Evolutionary conservation across 1,284 basidiomycete genomes (phyloP).

Genomic region (Microbotryomycetes sp.): DNA sequence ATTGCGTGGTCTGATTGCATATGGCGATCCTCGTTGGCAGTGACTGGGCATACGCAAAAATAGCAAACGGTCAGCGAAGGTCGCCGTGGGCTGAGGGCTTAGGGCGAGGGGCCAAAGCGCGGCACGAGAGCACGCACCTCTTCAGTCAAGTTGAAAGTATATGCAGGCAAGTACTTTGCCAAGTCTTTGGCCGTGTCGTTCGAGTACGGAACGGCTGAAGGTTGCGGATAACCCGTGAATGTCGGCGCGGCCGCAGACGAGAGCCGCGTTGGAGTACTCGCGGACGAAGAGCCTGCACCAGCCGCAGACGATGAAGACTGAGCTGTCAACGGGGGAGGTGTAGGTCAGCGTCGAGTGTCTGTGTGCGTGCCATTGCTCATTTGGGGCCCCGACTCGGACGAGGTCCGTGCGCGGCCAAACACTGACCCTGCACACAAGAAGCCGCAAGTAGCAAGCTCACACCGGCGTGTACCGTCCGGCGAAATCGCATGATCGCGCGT

Average conservation of each 20-base stretch:
- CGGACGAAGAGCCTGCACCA: neutral
- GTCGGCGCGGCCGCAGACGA: neutral
- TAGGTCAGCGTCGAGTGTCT: neutral
- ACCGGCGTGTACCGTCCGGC: too few species aligned
- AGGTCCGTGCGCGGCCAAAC: too few species aligned
- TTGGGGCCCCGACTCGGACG: neutral
- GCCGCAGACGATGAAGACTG: neutral
- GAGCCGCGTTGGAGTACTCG: neutral
- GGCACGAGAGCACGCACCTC: conserved; percentile 3
- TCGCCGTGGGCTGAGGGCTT: neutral
- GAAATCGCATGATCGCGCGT: too few species aligned
- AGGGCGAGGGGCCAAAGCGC: neutral
- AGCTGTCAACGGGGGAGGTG: neutral
- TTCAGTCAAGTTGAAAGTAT: conserved; percentile 21
- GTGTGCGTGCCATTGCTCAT: neutral
- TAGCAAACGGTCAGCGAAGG: neutral
- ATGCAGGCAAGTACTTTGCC: conserved; percentile 11
- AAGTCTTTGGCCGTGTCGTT: conserved; percentile 7
- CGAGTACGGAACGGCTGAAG: neutral
- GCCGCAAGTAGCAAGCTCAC: too few species aligned
- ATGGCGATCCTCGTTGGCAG: conserved; percentile 11
- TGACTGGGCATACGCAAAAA: conserved; percentile 3
- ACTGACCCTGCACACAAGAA: too few species aligned
- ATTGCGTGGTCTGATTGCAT: conserved; percentile 17
- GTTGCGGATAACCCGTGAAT: conserved; percentile 2